These are phyloP conservation scores for Xanthoparmelia taractica DNA, from an alignment of 495 filamentous ascomycete genomes.

Conservation along the genomic window DNA sequence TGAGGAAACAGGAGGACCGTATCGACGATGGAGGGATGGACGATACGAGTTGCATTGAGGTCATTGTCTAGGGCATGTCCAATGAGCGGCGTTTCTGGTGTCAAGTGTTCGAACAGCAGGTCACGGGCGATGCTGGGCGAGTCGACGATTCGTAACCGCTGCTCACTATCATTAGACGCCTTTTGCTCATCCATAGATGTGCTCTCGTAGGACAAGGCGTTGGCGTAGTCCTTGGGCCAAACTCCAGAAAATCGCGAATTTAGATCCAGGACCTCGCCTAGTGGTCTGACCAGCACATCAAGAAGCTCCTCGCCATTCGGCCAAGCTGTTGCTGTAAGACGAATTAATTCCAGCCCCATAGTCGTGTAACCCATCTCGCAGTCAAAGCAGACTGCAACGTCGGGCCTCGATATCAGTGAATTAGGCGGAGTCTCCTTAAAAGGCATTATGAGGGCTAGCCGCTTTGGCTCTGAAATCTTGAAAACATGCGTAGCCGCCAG, in stretches of 20 bases:
- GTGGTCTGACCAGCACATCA: conserved; percentile 77
- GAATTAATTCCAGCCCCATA: conserved; percentile 76
- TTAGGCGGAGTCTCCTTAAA: conserved; percentile 71
- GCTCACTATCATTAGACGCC: conserved; percentile 21
- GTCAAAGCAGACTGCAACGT: conserved; percentile 67
- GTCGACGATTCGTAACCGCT: conserved; percentile 55
- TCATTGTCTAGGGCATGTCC: conserved; percentile 96
- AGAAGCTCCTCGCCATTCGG: conserved; percentile 64
- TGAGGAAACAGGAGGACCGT: conserved; percentile 82
- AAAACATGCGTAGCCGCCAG: conserved; percentile 70
- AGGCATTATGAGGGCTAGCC: conserved; percentile 68
- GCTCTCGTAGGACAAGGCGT: conserved; percentile 51
- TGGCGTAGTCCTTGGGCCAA: conserved; percentile 60
- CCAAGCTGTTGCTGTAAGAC: conserved; percentile 82
- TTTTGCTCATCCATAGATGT: conserved; percentile 22
- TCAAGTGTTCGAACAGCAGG: conserved; percentile 62
- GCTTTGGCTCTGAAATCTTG: conserved; percentile 67
- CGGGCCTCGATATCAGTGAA: conserved; percentile 33
- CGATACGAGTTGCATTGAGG: conserved; percentile 69
- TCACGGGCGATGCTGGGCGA: conserved; percentile 64
- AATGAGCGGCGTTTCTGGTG: conserved; percentile 70
- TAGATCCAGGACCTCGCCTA: conserved; percentile 78
- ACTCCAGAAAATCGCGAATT: conserved; percentile 89
- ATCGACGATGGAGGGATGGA: conserved; percentile 80
- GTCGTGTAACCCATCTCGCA: conserved; percentile 98